A percentile compares a stretch with the other conserved stretches of the same genome.
These are phyloP conservation scores for Bolboschoenus planiculmis DNA, from an alignment of 176 grass and related monocot genomes.

Conservation along the genomic window DNA sequence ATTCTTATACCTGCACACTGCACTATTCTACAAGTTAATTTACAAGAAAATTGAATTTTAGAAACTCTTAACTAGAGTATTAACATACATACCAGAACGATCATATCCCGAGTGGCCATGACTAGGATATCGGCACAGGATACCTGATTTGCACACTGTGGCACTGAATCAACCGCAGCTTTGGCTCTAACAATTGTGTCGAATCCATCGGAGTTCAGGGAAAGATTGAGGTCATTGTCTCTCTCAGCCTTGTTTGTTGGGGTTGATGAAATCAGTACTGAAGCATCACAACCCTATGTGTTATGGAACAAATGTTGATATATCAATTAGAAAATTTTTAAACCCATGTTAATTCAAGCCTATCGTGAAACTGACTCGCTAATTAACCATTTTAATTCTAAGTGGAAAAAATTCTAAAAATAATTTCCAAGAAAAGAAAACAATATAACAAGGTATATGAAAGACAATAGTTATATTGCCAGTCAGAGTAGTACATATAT, in stretches of 20 bases:
- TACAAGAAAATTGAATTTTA: not conserved
- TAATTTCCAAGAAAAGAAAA: not conserved
- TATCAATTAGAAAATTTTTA: not conserved
- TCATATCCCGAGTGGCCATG: constrained; percentile 60
- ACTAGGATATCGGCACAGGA: constrained; percentile 87
- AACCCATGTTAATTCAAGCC: not conserved
- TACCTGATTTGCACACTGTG: constrained; percentile 37
- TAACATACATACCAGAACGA: constrained; percentile 36
- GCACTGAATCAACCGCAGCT: constrained; percentile 51
- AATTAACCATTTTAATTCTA: too few species aligned
- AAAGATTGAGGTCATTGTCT: constrained; percentile 57
- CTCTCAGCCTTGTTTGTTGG: constrained; percentile 49
- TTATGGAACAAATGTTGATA: not conserved
- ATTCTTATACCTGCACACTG: not conserved
- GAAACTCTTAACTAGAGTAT: too few species aligned
- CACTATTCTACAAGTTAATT: not conserved
- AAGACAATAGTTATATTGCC: not conserved
- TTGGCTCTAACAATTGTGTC: constrained; percentile 63
- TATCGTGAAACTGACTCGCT: not conserved
- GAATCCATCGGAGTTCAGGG: constrained; percentile 59
- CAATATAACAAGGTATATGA: not conserved
- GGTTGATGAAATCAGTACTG: constrained; percentile 65
- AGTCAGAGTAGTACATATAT: not conserved
- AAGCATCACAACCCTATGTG: constrained; percentile 65
- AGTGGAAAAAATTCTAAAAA: not conserved